Percentiles rank a stretch among this genome's conserved stretches.
Conservation (phyloP, 495 filamentous ascomycete species). For the Hyaloscypha finlandica region DNA sequence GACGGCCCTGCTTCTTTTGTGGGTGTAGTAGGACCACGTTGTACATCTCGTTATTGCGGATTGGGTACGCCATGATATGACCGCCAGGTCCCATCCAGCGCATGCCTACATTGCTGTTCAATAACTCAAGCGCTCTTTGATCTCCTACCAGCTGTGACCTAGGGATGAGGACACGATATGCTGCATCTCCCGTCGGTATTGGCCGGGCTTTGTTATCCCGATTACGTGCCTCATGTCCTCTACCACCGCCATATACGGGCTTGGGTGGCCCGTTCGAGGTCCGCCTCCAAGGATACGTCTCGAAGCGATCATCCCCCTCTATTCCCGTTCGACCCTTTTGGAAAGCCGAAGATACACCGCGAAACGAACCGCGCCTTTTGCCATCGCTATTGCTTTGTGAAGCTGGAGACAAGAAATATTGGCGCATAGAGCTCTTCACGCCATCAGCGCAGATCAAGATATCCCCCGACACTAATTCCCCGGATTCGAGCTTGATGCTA, state of each 20-base stretch:
- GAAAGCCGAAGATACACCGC: neutral
- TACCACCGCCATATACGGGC: too few relatives aligned
- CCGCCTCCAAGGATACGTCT: too few relatives aligned
- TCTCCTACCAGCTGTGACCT: conserved; percentile 40
- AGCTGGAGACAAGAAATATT: conserved; percentile 19
- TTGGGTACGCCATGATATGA: conserved; percentile 39
- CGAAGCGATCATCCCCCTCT: too few relatives aligned
- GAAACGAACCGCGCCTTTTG: neutral
- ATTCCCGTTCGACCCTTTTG: too few relatives aligned
- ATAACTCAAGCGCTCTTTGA: conserved; percentile 23
- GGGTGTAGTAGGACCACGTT: conserved; percentile 48
- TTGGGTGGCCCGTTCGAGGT: too few relatives aligned
- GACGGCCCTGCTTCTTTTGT: conserved; percentile 24
- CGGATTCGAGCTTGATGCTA: neutral
- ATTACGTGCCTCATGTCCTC: neutral
- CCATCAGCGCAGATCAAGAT: conserved; percentile 51
- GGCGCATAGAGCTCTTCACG: conserved; percentile 45
- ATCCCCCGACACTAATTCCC: conserved; percentile 38
- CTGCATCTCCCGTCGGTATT: conserved; percentile 44
- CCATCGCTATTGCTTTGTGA: neutral
- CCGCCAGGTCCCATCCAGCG: conserved; percentile 16
- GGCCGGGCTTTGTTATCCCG: neutral
- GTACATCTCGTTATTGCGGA: conserved; percentile 45
- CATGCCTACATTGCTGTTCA: neutral
- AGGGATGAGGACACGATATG: conserved; percentile 47